A percentile compares a stretch with the other conserved stretches of the same genome.
phyloP scores from a whole-genome alignment of 1,284 basidiomycete genomes.

The Cerrena zonata region DNA sequence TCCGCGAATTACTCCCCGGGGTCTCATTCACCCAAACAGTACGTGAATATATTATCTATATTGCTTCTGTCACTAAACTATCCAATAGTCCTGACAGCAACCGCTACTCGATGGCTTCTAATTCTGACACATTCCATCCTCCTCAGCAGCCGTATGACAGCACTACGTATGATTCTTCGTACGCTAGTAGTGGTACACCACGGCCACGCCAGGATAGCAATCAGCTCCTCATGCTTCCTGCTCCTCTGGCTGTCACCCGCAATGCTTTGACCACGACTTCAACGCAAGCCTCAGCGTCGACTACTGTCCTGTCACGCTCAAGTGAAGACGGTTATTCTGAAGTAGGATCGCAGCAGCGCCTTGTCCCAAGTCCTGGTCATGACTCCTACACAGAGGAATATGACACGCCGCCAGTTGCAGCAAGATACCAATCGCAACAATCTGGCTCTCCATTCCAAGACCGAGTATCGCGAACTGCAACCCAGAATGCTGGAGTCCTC shows the following conservation, averaged over 20 bases:
- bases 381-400: constrained; percentile 27
- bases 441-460: constrained; percentile 32
- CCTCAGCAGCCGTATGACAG: constrained; percentile 49
- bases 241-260: constrained; percentile 52
- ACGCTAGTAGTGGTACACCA: constrained; percentile 23
- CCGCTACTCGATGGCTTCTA: constrained; percentile 73
- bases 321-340: constrained; percentile 63
- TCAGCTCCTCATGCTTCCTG: constrained; percentile 63
- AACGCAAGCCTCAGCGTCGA: constrained; percentile 47
- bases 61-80: constrained; percentile 5
- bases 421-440: constrained; percentile 6
- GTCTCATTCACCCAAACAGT: constrained; percentile 54
- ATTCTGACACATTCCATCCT: constrained; percentile 60
- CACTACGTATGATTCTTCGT: constrained; percentile 58
- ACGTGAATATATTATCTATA: constrained; percentile 22
- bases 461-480: constrained; percentile 37
- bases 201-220: constrained; percentile 63
- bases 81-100: constrained; percentile 41
- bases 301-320: constrained; percentile 46
- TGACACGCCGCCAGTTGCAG: constrained; percentile 20
- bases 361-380: constrained; percentile 47
- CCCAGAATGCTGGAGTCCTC: constrained; percentile 34
- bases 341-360: constrained; percentile 51
- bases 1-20: constrained; percentile 59
- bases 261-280: constrained; percentile 35